Evolutionary conservation across 306 rosid genomes (phyloP).

Genomic region (Herpetospermum pedunculosum): DNA sequence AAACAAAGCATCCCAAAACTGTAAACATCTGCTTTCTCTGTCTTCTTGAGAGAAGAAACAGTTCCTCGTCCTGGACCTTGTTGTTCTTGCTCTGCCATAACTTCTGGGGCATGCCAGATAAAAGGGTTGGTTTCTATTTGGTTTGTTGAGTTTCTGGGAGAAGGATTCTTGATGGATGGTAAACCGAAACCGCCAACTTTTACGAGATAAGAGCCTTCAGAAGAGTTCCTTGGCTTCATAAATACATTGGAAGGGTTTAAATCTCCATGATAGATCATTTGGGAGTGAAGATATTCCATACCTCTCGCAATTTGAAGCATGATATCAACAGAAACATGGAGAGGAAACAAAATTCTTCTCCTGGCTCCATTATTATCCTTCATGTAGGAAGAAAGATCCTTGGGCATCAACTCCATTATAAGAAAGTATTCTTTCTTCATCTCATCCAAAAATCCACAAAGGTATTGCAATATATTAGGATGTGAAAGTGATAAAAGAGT

Average conservation of each 20-base stretch:
- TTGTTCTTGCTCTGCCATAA: slow-evolving; percentile 50
- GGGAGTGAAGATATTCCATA: slow-evolving; percentile 69
- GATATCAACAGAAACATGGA: slow-evolving; percentile 66
- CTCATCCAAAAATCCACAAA: slow-evolving; percentile 62
- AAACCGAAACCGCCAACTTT: slow-evolving; percentile 70
- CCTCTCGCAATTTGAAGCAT: slow-evolving; percentile 97
- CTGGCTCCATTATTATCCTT: slow-evolving; percentile 67
- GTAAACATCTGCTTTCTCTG: slow-evolving; percentile 80
- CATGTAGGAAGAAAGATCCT: slow-evolving; percentile 52
- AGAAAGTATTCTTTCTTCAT: slow-evolving; percentile 61
- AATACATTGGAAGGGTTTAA: slow-evolving; percentile 55
- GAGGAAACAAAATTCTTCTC: slow-evolving; percentile 56
- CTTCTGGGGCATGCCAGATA: slow-evolving; percentile 88
- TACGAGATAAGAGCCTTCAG: slow-evolving; percentile 64
- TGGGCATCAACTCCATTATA: slow-evolving; percentile 67
- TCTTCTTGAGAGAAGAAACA: slow-evolving; percentile 19
- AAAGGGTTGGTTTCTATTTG: slow-evolving; percentile 27
- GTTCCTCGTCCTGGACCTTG: slow-evolving; percentile 5
- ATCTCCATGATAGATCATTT: slow-evolving; percentile 61
- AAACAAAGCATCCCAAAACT: slow-evolving; percentile 91
- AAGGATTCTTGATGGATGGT: slow-evolving; percentile 15
- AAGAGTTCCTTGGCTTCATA: slow-evolving; percentile 44
- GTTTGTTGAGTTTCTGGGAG: slow-evolving; percentile 20
- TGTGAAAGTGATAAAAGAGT: slow-evolving; percentile 55
- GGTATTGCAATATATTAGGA: slow-evolving; percentile 57